phyloP scores from a whole-genome alignment of 768 basidiomycete genomes.

The Pisolithus microcarpus region DNA sequence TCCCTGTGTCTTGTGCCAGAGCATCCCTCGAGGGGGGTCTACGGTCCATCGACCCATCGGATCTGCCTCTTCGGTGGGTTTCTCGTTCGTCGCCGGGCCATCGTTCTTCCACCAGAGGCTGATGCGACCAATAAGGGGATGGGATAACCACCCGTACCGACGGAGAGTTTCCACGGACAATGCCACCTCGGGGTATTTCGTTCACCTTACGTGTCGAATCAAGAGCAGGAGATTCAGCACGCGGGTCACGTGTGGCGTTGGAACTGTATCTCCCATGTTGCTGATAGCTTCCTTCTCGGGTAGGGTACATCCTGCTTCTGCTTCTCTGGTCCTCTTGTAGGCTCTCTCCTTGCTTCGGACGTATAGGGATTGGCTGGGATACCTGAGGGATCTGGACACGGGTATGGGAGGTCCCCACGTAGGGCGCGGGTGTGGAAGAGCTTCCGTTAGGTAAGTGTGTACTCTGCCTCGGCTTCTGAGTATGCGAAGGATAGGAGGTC shows the following conservation, averaged over 20 bases:
- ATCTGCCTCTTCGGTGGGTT: not conserved
- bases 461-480: constrained; percentile 6
- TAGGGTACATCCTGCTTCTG: constrained; percentile 8
- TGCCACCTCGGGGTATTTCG: constrained; percentile 13
- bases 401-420: constrained; percentile 8
- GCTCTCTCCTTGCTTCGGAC: constrained; percentile 16
- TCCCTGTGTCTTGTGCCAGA: constrained; percentile 1
- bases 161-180: constrained; percentile 27
- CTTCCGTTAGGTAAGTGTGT: constrained; percentile 7
- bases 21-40: not conserved
- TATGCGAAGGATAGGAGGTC: constrained; percentile 22
- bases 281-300: constrained; percentile 11
- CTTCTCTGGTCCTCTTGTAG: constrained; percentile 19
- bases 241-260: constrained; percentile 9
- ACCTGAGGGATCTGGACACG: constrained; percentile 10
- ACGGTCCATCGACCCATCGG: not conserved
- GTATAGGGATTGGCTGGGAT: constrained; percentile 13
- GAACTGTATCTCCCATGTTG: constrained; percentile 9
- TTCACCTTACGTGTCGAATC: constrained; percentile 6
- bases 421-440: constrained; percentile 6
- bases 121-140: constrained; percentile 25
- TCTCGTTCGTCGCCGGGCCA: constrained; percentile 24
- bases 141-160: constrained; percentile 27
- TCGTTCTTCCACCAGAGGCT: constrained; percentile 23
- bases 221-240: not conserved